Conservation (phyloP, 2,329 filamentous ascomycete species). For the Hortaea sp. region DNA sequence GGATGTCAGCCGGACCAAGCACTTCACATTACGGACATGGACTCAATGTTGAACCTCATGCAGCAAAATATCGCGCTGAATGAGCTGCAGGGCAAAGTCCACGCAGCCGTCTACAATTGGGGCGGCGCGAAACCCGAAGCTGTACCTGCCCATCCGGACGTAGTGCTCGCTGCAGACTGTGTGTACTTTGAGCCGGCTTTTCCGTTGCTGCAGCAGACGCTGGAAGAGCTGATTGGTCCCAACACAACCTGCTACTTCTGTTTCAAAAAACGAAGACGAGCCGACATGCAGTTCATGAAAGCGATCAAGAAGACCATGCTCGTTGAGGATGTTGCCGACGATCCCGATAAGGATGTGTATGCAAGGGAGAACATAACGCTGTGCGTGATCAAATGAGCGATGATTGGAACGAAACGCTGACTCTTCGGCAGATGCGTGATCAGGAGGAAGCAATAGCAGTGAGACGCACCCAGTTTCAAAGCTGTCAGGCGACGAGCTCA, state of each 20-base stretch:
- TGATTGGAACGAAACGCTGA: no score
- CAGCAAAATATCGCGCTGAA: conserved; percentile 80
- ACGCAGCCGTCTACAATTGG: conserved; percentile 73
- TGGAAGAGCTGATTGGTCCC: conserved; percentile 60
- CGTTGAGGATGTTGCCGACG: conserved; percentile 38
- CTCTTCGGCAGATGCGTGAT: conserved; percentile 4
- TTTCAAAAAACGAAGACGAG: conserved; percentile 85
- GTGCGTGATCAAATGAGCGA: conserved; percentile 24
- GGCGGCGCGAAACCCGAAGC: conserved; percentile 32
- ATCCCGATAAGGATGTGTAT: conserved; percentile 37
- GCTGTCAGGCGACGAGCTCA: no score
- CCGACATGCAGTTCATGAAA: conserved; percentile 45
- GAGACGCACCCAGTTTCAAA: background rate
- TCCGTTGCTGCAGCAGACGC: conserved; percentile 69
- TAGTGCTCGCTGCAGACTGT: conserved; percentile 91
- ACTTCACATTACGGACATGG: conserved; percentile 79
- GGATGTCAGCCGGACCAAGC: conserved; percentile 44
- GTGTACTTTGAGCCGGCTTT: conserved; percentile 97
- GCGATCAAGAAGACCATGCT: conserved; percentile 38
- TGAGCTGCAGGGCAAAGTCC: conserved; percentile 51
- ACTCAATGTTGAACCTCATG: conserved; percentile 79
- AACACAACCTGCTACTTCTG: conserved; percentile 71
- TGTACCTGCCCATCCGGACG: conserved; percentile 49
- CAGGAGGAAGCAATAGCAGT: background rate
- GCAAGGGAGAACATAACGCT: conserved; percentile 40